Evolutionary conservation across 2,329 filamentous ascomycete genomes (phyloP).

Genomic region (Penicillium sp.): DNA sequence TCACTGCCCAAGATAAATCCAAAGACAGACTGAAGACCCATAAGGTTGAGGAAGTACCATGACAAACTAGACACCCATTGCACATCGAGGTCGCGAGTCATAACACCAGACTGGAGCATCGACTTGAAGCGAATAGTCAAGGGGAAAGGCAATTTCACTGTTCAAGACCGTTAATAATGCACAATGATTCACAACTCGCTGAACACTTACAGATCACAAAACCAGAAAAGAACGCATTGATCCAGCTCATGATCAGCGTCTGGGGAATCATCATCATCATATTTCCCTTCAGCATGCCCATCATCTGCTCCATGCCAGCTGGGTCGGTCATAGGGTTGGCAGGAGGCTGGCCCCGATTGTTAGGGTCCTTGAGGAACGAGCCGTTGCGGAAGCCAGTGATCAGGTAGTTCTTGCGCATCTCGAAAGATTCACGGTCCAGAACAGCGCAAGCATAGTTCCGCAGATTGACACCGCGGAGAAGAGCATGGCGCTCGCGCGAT

Average conservation of each 20-base stretch:
- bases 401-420: slow-evolving; percentile 76
- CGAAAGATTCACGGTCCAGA: slow-evolving; percentile 76
- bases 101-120: slow-evolving; percentile 96
- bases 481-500: slow-evolving; percentile 77
- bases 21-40: slow-evolving; percentile 94
- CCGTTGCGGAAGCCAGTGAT: slow-evolving; percentile 81
- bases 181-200: not conserved
- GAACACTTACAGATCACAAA: slow-evolving; percentile 83
- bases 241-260: slow-evolving; percentile 99
- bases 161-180: slow-evolving; percentile 8
- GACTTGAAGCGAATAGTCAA: slow-evolving; percentile 99
- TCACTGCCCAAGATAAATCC: slow-evolving; percentile 95
- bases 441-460: slow-evolving; percentile 80
- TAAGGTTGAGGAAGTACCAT: slow-evolving; percentile 98
- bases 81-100: slow-evolving; percentile 93
- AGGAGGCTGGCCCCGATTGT: slow-evolving; percentile 79
- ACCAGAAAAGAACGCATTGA: slow-evolving; percentile 97
- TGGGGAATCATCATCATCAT: slow-evolving; percentile 99
- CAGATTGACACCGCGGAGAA: slow-evolving; percentile 80
- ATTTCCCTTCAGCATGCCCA: slow-evolving; percentile 99
- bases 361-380: slow-evolving; percentile 84
- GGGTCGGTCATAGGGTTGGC: slow-evolving; percentile 96
- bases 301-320: slow-evolving; percentile 98
- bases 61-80: slow-evolving; percentile 98
- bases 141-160: slow-evolving; percentile 95